These are phyloP conservation scores for Colletotrichum sp. DNA, from an alignment of 2,329 filamentous ascomycete genomes.

Conservation along the genomic window DNA sequence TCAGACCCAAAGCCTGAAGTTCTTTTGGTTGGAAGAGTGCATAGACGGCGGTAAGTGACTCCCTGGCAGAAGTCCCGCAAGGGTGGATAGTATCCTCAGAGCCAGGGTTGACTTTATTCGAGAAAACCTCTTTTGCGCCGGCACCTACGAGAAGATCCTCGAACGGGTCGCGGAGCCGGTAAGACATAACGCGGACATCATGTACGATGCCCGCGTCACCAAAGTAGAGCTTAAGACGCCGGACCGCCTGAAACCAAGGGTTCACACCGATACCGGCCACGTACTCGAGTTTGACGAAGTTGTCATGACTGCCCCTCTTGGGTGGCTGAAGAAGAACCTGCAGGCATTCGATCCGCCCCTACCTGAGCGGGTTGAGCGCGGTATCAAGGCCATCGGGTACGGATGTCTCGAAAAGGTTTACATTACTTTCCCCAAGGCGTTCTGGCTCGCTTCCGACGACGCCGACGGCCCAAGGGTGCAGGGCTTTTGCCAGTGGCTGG, in stretches of 20 bases:
- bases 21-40: slow-evolving; percentile 80
- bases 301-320: slow-evolving; percentile 71
- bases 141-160: slow-evolving; percentile 65
- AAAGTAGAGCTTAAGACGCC: slow-evolving; percentile 41
- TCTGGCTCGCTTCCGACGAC: slow-evolving; percentile 64
- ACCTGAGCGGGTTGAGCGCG: slow-evolving; percentile 59
- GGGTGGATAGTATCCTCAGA: neutral
- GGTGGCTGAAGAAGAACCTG: slow-evolving; percentile 68
- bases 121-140: slow-evolving; percentile 66
- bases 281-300: slow-evolving; percentile 67
- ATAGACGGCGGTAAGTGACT: slow-evolving; percentile 68
- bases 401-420: slow-evolving; percentile 75
- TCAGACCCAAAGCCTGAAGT: slow-evolving; percentile 71
- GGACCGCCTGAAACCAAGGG: slow-evolving; percentile 34
- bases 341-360: slow-evolving; percentile 65
- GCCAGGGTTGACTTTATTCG: neutral
- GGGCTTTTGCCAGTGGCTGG: slow-evolving; percentile 78
- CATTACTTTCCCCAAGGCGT: slow-evolving; percentile 75
- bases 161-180: slow-evolving; percentile 63
- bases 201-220: slow-evolving; percentile 51
- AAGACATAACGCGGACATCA: slow-evolving; percentile 58
- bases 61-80: neutral
- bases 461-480: slow-evolving; percentile 48
- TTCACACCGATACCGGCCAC: slow-evolving; percentile 51
- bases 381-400: slow-evolving; percentile 70